A percentile compares a stretch with the other conserved stretches of the same genome.
phyloP scores from a whole-genome alignment of 208 protist genomes.

The Trypanosoma boissoni region DNA sequence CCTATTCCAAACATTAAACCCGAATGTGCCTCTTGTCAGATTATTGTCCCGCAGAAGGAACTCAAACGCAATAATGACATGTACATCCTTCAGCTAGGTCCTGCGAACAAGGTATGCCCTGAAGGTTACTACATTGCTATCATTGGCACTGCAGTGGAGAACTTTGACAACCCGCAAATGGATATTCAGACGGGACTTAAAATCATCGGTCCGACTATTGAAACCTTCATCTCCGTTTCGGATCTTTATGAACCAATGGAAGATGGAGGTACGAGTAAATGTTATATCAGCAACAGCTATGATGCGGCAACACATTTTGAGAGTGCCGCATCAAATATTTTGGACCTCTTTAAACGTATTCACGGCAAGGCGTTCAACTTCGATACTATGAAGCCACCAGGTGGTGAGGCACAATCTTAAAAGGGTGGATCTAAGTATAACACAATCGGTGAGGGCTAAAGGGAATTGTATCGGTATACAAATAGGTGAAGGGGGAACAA shows the following conservation, averaged over 20 bases:
- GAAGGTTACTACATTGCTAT: slow-evolving; percentile 98
- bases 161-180: slow-evolving; percentile 83
- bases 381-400: slow-evolving; percentile 54
- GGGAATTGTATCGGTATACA: no score
- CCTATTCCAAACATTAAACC: slow-evolving; percentile 83
- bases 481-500: no score
- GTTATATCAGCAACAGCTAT: slow-evolving; percentile 97
- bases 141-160: slow-evolving; percentile 97
- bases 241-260: slow-evolving; percentile 91
- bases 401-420: not conserved
- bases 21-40: slow-evolving; percentile 90
- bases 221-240: slow-evolving; percentile 89
- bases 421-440: no score
- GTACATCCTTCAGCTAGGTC: slow-evolving; percentile 96
- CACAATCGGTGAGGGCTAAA: no score
- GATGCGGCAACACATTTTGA: slow-evolving; percentile 99
- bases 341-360: slow-evolving; percentile 96
- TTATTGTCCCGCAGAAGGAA: slow-evolving; percentile 98
- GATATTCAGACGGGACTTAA: slow-evolving; percentile 93
- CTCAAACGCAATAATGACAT: slow-evolving; percentile 95
- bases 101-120: slow-evolving; percentile 94
- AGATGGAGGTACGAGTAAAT: slow-evolving; percentile 86
- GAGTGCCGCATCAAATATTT: slow-evolving; percentile 95
- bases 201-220: slow-evolving; percentile 91
- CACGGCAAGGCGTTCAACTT: slow-evolving; percentile 93